A percentile compares a stretch with the other conserved stretches of the same genome.
phyloP scores from a whole-genome alignment of 352 stramenopile genomes.

The Pythium aphanidermatum region DNA sequence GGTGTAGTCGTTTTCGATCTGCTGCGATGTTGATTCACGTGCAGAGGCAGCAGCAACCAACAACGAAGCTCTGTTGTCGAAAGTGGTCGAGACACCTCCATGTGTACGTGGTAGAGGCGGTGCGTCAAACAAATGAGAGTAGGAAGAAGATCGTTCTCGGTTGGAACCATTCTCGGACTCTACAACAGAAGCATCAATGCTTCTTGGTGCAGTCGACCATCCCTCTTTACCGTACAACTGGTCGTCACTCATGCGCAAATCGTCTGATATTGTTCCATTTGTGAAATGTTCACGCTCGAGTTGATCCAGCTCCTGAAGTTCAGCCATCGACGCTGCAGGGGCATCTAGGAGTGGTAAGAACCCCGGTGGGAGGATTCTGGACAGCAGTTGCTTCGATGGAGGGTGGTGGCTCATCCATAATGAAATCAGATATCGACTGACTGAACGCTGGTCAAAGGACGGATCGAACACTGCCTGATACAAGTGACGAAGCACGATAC shows the following conservation, averaged over 20 bases:
- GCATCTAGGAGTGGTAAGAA: slow-evolving; percentile 89
- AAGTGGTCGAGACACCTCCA: slow-evolving; percentile 15
- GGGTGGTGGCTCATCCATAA: slow-evolving; percentile 92
- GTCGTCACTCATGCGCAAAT: slow-evolving; percentile 18
- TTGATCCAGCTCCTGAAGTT: slow-evolving; percentile 85
- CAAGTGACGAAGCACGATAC: slow-evolving; percentile 91
- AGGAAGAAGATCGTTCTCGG: slow-evolving; percentile 7
- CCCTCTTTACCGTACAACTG: slow-evolving; percentile 15
- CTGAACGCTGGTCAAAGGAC: slow-evolving; percentile 89
- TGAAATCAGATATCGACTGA: slow-evolving; percentile 93
- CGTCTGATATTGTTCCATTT: slow-evolving; percentile 23
- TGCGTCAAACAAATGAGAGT: slow-evolving; percentile 3
- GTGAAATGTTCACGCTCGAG: slow-evolving; percentile 67
- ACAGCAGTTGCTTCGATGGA: slow-evolving; percentile 86
- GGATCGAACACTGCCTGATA: slow-evolving; percentile 91
- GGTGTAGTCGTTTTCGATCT: slow-evolving; percentile 32
- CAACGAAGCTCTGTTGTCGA: slow-evolving; percentile 32
- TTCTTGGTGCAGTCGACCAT: slow-evolving; percentile 2
- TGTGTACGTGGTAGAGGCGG: slow-evolving; percentile 5
- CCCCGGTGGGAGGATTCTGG: slow-evolving; percentile 84
- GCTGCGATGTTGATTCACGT: slow-evolving; percentile 42
- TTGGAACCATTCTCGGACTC: too few relatives aligned
- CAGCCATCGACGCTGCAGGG: slow-evolving; percentile 58
- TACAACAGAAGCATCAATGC: too few relatives aligned
- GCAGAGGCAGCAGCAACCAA: slow-evolving; percentile 11